A percentile compares a stretch with the other conserved stretches of the same genome.
phyloP scores from a whole-genome alignment of 2,329 filamentous ascomycete species.

The Botrytis fabae region DNA sequence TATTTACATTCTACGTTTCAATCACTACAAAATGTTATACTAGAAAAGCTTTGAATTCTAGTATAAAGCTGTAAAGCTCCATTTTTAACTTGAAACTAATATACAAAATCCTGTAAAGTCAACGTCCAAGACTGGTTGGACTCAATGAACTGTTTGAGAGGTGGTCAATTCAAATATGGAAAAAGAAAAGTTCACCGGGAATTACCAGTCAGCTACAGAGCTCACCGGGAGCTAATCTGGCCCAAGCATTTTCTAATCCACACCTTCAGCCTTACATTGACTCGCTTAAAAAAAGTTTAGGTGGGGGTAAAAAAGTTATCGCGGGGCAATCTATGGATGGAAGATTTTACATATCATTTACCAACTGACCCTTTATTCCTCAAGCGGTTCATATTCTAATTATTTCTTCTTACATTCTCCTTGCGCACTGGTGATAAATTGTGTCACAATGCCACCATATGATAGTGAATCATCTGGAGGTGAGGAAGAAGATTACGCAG shows the following conservation, averaged over 20 bases:
- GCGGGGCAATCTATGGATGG: constrained; percentile 15
- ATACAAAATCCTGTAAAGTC: neutral
- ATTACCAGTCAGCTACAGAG: neutral
- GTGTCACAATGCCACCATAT: constrained; percentile 65
- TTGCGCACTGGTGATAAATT: neutral
- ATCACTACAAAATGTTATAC: neutral
- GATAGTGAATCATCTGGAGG: constrained; percentile 82
- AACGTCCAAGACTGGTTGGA: neutral
- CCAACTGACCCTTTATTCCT: neutral
- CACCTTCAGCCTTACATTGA: constrained; percentile 29
- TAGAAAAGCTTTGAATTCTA: neutral
- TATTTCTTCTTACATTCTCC: neutral
- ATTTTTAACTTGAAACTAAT: neutral
- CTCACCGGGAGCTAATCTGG: neutral
- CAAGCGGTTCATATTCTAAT: neutral
- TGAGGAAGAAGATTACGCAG: constrained; percentile 66
- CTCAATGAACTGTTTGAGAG: neutral
- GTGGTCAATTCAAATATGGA: neutral
- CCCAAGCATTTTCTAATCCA: neutral
- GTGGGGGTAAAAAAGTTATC: constrained; percentile 19
- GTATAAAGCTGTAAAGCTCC: neutral
- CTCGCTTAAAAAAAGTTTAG: constrained; percentile 28
- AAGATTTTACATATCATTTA: constrained; percentile 14
- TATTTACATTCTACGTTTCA: neutral
- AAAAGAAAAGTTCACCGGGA: neutral